Evolutionary conservation across 2,329 filamentous ascomycete genomes (phyloP), one percentile per base, ranked within the genome.

Genomic region (Didymella keratinophila): DNA sequence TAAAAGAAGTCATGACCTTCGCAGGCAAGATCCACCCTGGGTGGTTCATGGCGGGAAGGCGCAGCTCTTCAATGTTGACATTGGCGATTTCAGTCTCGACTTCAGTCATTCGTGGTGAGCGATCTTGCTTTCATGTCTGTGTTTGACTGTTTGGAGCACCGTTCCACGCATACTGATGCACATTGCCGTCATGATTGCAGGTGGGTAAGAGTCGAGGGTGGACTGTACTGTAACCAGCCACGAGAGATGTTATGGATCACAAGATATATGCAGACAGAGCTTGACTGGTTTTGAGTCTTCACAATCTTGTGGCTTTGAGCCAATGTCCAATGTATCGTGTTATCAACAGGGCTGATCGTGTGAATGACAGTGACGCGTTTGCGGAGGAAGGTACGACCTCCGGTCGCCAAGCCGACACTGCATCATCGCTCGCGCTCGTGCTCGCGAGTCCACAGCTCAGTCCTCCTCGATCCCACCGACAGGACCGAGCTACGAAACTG

Each of bases 391-490:
- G 46, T 27, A 37, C 41, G 46, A 42, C 55, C 56, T 58, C 56
- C 44, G 56, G 47, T 36, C 18, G 56, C 56, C 50, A 58, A 58
- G 56, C 45, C 43, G 12, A 30, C 14, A 25, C 30, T 44, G 50
- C 56, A 58, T 58, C 56, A 58, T 58, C 56, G 56, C 44, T 48
- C 55, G 37, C 27, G 48, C 48, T 58, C 32, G 55, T 39, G 36
- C 54, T 45, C 32, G 28, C 25, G 16, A 43, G 23, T 49, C 21
- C 42, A 23, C 47, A 52, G n/a, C 39, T 21, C 44, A 48, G 18
- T 44, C 23, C 37, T 34, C 21, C 39, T 34, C 25, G 12, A 45
- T n/a, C 39, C 36, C 39, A 45, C 41, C 39, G 18, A 28, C 30
- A 43, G 36, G 44, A 21, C 45, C 23, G 16, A 44, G 45, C 52